Base-by-base conservation (phyloP, 2,329 filamentous ascomycete genomes). In the Fusarium pseudocircinatum region DNA sequence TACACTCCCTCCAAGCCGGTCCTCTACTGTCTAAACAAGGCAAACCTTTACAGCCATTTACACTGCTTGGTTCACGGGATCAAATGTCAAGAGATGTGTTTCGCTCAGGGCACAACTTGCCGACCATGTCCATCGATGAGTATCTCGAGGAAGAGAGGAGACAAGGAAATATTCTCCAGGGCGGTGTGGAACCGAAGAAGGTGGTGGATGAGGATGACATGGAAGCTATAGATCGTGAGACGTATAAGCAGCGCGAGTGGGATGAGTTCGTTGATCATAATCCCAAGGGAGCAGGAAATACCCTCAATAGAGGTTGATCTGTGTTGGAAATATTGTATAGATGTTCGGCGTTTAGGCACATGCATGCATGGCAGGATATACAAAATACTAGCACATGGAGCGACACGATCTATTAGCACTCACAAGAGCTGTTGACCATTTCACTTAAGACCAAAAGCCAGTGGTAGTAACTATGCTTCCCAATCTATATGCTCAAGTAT, bases 51-150 rank as follows among this genome's bases (percentile, higher is more conserved):
- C 91, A 95, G 76, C 96, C 96, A 1, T 98, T 99, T 79, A 98
- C 95, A 3, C 86, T 99, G 28, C 87, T 97, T 9, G 92, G 92
- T 67, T 92, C 88, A 74, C 89, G 96, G 42, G 90, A 94, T 70
- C 91, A 94, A 69, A 83, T 97, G 67, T 89, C 91, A 68, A 87
- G 91, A 66, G 93, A 93, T 6, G 96, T 99, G 1, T 99, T 99
- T 83, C 89, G 94, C 62, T 90, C 94, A 1, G 94, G 96, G 13
- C 96, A 99, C 81, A 98, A 94, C 82, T 84, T 99, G 66, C 96
- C 96, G 2, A 98, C 96, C 7, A 98, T 99, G 96, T 94, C 91
- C 4, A 98, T 99, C 70, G 96, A 99, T 77, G 96, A 99, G 84
- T 99, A 98, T 79, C 86, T 99, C 22, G 96, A 97, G 59, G 96